Conservation (phyloP, 768 basidiomycete genomes). For the Peribolospora baueri region DNA sequence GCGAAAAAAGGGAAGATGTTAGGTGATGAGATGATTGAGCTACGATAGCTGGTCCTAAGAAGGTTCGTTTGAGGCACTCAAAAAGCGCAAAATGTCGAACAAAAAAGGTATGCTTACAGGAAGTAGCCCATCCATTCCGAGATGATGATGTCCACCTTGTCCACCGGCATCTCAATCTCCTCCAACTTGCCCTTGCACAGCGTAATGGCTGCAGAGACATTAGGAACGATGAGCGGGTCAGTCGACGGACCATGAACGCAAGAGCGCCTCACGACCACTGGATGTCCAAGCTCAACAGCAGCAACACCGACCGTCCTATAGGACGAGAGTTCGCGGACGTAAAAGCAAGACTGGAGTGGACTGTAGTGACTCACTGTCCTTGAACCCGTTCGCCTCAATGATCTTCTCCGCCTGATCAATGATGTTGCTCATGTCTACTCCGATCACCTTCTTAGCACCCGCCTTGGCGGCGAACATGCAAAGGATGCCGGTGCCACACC, state of each 20-base stretch:
- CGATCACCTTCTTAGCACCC: conserved; percentile 17
- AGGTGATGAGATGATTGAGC: neutral
- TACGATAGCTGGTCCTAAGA: neutral
- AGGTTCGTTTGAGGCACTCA: neutral
- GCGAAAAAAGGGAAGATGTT: neutral
- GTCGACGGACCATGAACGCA: neutral
- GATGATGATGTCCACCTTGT: conserved; percentile 93
- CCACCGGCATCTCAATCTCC: conserved; percentile 62
- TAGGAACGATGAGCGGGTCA: neutral
- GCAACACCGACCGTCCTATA: too few species aligned
- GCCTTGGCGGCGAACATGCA: conserved; percentile 17
- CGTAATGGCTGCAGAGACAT: conserved; percentile 41
- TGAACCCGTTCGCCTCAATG: conserved; percentile 84
- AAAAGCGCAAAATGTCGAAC: too few species aligned
- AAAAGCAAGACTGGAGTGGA: neutral
- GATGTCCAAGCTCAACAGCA: neutral
- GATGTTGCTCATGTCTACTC: conserved; percentile 90
- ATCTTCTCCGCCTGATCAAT: conserved; percentile 97
- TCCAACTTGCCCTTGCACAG: conserved; percentile 96
- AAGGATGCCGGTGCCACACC: conserved; percentile 29
- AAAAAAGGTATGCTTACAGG: conserved; percentile 22
- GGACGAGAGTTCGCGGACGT: too few species aligned
- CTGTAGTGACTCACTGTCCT: conserved; percentile 42
- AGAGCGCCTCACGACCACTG: neutral
- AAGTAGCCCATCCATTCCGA: conserved; percentile 99